phyloP scores from a whole-genome alignment of 176 grass and related monocot species.

The Carex kokanica region DNA sequence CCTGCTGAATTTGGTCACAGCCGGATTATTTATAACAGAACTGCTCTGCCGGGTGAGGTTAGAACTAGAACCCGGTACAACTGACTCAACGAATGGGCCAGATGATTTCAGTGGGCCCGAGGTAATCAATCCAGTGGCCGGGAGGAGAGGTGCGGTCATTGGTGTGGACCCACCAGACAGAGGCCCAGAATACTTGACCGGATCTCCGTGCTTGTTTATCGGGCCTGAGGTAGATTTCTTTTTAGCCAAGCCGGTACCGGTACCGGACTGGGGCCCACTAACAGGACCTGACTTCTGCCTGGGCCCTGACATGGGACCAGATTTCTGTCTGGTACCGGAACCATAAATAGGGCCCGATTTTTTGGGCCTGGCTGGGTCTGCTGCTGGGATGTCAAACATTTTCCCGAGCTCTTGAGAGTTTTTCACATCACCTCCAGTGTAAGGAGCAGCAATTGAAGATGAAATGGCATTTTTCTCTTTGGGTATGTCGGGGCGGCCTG shows the following conservation, averaged over 20 bases:
- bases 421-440: slow-evolving; percentile 82
- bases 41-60: slow-evolving; percentile 53
- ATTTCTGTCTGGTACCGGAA: slow-evolving; percentile 32
- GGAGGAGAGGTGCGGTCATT: slow-evolving; percentile 64
- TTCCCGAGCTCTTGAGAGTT: slow-evolving; percentile 85
- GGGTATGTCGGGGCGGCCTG: slow-evolving; percentile 67
- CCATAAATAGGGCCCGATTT: slow-evolving; percentile 37
- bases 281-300: slow-evolving; percentile 73
- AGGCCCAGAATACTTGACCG: slow-evolving; percentile 69
- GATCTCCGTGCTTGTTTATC: slow-evolving; percentile 81
- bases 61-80: slow-evolving; percentile 40
- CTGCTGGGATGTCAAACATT: slow-evolving; percentile 61
- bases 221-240: slow-evolving; percentile 92
- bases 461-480: slow-evolving; percentile 76
- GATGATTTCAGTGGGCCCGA: slow-evolving; percentile 68
- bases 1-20: slow-evolving; percentile 60
- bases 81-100: slow-evolving; percentile 59
- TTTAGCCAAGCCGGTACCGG: slow-evolving; percentile 51
- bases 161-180: slow-evolving; percentile 75
- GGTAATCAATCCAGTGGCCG: slow-evolving; percentile 82
- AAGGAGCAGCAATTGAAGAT: slow-evolving; percentile 76
- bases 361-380: slow-evolving; percentile 14
- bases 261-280: slow-evolving; percentile 53
- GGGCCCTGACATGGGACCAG: slow-evolving; percentile 34
- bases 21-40: slow-evolving; percentile 60